These are phyloP conservation scores for Zalerion maritima DNA, from an alignment of 495 filamentous ascomycete genomes.

Conservation along the genomic window DNA sequence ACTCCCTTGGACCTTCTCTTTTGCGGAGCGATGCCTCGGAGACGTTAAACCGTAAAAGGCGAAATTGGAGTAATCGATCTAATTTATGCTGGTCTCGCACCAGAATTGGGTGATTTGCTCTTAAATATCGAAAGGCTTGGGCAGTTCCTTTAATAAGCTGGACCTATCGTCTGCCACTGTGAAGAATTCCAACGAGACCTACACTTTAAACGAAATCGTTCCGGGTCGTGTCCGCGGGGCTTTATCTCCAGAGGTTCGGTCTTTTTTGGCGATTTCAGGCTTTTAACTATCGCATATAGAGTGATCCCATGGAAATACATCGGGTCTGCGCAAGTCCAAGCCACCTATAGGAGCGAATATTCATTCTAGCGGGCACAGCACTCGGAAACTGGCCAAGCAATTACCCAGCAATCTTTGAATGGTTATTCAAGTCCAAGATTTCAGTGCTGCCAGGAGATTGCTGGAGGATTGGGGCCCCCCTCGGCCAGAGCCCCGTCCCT, in stretches of 20 bases:
- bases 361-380: not conserved
- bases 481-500: conserved; percentile 1
- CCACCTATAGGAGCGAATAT: not conserved
- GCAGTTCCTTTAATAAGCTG: no score
- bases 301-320: conserved; percentile 1
- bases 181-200: no score
- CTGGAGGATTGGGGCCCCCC: not conserved
- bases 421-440: not conserved
- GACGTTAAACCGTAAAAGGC: no score
- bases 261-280: conserved; percentile 1
- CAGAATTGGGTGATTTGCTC: no score
- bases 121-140: no score
- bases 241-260: not conserved
- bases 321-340: not conserved
- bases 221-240: no score
- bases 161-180: no score
- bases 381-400: conserved; percentile 1
- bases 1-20: no score
- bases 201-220: no score
- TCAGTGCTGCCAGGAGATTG: not conserved
- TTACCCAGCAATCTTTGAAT: not conserved
- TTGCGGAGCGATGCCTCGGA: no score
- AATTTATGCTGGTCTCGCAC: no score
- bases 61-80: no score
- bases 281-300: conserved; percentile 1